Conservation (phyloP, 2,329 filamentous ascomycete genomes). For the Aspergillus sp. region DNA sequence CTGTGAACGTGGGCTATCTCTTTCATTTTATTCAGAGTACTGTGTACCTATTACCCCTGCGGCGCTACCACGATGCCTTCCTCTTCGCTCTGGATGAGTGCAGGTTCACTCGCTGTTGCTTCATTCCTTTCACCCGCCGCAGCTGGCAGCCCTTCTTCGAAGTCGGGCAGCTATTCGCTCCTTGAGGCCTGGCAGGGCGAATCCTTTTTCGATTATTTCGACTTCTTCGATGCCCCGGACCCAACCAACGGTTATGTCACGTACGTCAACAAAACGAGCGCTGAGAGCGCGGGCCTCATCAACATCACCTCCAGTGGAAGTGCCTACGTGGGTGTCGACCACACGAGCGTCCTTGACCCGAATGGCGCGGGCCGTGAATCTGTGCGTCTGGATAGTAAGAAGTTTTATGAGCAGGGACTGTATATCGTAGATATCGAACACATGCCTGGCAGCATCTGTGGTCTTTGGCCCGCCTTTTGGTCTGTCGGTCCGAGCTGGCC, state of each 20-base stretch:
- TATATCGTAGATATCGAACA: constrained; percentile 46
- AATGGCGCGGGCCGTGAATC: constrained; percentile 38
- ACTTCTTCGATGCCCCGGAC: constrained; percentile 45
- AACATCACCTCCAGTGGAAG: constrained; percentile 28
- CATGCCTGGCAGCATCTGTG: constrained; percentile 45
- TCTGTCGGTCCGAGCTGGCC: constrained; percentile 40
- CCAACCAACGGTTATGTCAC: constrained; percentile 49
- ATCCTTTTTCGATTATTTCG: constrained; percentile 47
- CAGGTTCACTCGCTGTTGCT: constrained; percentile 26
- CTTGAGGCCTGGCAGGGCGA: constrained; percentile 40
- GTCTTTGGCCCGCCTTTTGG: constrained; percentile 50
- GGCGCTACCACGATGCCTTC: constrained; percentile 17
- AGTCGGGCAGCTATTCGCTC: constrained; percentile 30
- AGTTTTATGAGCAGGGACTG: constrained; percentile 42
- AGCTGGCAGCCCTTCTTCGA: constrained; percentile 3
- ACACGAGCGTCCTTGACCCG: constrained; percentile 29
- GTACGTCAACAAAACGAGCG: constrained; percentile 40
- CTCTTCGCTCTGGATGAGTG: constrained; percentile 22
- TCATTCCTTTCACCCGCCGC: constrained; percentile 19
- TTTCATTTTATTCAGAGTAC: not conserved
- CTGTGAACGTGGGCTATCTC: constrained; percentile 1
- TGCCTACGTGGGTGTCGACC: constrained; percentile 44
- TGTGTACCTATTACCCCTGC: too few relatives aligned
- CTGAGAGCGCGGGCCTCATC: constrained; percentile 32
- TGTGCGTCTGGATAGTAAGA: constrained; percentile 41